These are phyloP conservation scores for Austroboletus niveus DNA, from an alignment of 1,284 basidiomycete genomes.

Conservation along the genomic window DNA sequence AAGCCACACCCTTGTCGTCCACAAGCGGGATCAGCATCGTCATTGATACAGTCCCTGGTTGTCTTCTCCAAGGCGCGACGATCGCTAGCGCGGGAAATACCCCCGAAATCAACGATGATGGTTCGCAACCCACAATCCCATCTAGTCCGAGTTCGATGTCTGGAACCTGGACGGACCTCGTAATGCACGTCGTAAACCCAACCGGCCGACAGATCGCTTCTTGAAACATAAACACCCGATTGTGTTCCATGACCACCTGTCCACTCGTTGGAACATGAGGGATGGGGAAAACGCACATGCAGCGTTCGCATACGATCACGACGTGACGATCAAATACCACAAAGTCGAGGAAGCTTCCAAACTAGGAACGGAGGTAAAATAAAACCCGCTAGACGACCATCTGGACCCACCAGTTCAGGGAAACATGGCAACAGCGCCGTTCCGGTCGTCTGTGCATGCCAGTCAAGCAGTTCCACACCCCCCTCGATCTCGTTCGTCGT, in stretches of 20 bases:
- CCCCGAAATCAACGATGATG: neutral
- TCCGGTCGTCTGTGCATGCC: conserved; percentile 24
- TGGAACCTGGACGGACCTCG: conserved; percentile 2
- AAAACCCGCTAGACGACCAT: too few relatives aligned
- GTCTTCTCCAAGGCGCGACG: conserved; percentile 16
- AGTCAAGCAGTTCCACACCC: conserved; percentile 28
- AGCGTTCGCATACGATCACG: conserved; percentile 27
- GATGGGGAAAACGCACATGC: conserved; percentile 27
- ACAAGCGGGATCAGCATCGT: conserved; percentile 26
- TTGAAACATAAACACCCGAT: conserved; percentile 28
- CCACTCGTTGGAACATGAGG: conserved; percentile 23
- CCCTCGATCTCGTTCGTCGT: conserved; percentile 17
- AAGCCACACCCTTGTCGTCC: neutral
- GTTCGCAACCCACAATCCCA: neutral
- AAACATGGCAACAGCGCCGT: conserved; percentile 23
- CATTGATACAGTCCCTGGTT: conserved; percentile 15
- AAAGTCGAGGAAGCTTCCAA: conserved; percentile 26
- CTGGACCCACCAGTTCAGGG: conserved; percentile 20
- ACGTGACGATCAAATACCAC: conserved; percentile 23
- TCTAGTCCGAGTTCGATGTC: too few relatives aligned
- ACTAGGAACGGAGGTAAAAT: conserved; percentile 8
- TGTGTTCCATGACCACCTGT: conserved; percentile 20
- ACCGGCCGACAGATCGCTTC: conserved; percentile 24
- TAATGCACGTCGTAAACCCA: conserved; percentile 26
- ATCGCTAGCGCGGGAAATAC: conserved; percentile 24